phyloP scores from a whole-genome alignment of 2,329 filamentous ascomycete species.

The Aureobasidium sp. region DNA sequence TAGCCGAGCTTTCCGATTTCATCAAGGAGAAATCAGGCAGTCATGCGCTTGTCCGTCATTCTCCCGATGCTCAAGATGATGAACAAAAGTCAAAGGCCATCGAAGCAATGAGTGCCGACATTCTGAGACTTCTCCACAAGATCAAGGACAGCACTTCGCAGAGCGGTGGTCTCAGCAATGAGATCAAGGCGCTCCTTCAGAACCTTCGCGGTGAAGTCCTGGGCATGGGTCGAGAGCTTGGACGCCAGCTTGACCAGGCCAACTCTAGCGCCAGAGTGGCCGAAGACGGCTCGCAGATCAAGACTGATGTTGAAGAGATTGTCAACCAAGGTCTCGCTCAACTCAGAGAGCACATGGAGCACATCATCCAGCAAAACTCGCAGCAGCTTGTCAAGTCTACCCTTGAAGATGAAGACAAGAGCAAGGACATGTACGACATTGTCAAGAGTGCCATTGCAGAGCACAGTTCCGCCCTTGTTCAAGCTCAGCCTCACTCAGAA shows the following conservation, averaged over 20 bases:
- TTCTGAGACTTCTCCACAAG: constrained; percentile 72
- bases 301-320: constrained; percentile 67
- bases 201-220: constrained; percentile 88
- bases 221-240: constrained; percentile 88
- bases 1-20: constrained; percentile 48
- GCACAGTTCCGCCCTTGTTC: constrained; percentile 45
- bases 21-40: constrained; percentile 47
- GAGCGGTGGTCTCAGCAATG: constrained; percentile 79
- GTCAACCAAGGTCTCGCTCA: constrained; percentile 74
- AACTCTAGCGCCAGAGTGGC: constrained; percentile 40
- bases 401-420: constrained; percentile 34
- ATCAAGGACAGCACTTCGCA: constrained; percentile 90
- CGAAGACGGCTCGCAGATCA: constrained; percentile 36
- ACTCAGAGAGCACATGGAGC: constrained; percentile 76
- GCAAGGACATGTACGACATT: constrained; percentile 78
- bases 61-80: constrained; percentile 28
- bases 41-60: constrained; percentile 47
- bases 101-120: constrained; percentile 63
- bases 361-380: constrained; percentile 69
- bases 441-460: constrained; percentile 67
- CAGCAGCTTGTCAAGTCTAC: constrained; percentile 29
- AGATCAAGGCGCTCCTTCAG: constrained; percentile 83
- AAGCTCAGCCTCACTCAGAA: constrained; percentile 21
- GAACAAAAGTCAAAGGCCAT: constrained; percentile 31
- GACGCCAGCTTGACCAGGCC: constrained; percentile 57